These are phyloP conservation scores for Alternaria sp. DNA, from an alignment of 2,329 filamentous ascomycete species.

Conservation along the genomic window DNA sequence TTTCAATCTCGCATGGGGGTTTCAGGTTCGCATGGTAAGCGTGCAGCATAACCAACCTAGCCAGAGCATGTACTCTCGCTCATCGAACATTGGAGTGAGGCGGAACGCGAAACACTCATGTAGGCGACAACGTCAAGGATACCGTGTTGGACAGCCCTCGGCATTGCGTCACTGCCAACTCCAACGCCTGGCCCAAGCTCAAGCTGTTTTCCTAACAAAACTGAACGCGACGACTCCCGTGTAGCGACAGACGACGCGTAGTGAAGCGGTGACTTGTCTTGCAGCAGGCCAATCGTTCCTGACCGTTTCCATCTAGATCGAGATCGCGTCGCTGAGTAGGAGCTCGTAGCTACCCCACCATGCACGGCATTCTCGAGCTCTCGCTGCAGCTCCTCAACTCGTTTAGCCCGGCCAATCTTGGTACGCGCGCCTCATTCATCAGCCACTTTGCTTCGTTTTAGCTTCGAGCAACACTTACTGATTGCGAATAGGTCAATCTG, in stretches of 20 bases:
- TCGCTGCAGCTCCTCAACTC: constrained; percentile 37
- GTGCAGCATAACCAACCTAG: background rate
- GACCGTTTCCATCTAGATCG: background rate
- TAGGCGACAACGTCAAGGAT: background rate
- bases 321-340: constrained; percentile 3
- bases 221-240: constrained; percentile 1
- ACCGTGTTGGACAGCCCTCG: constrained; percentile 8
- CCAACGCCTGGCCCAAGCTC: constrained; percentile 8
- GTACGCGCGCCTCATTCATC: constrained; percentile 18
- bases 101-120: constrained; percentile 1
- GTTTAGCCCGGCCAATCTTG: constrained; percentile 24
- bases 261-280: background rate
- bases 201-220: constrained; percentile 6
- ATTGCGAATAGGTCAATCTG: constrained; percentile 15
- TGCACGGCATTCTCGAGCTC: constrained; percentile 38
- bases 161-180: constrained; percentile 17
- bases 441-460: background rate
- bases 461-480: background rate
- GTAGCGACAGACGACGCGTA: constrained; percentile 1
- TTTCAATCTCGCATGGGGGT: background rate
- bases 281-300: background rate
- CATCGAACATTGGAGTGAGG: background rate
- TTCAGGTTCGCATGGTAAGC: background rate
- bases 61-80: background rate
- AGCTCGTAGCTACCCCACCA: constrained; percentile 23